Evolutionary conservation across 176 grass and related monocot species (phyloP), one percentile per base, ranked within the genome.

Genomic region (Carex parvula): DNA sequence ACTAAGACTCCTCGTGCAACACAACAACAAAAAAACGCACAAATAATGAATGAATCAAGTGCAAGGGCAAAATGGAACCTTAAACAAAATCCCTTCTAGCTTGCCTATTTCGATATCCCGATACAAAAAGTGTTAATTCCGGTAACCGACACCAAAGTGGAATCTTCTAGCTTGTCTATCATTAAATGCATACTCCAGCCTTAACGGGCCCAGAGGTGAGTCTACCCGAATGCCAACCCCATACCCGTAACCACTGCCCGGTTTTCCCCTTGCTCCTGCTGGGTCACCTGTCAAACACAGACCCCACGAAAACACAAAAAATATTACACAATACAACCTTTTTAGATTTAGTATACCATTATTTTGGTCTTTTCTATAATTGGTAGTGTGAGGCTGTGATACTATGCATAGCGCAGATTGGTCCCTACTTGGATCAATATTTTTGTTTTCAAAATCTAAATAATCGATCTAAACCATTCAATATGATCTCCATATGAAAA

Each of bases 131-230:
- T 35, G 16, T 55, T 85, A 99, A 85, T 95, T 95, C 71, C 93
- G 89, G 85, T 95, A 90, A 13, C 97, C 97, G 71, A 94, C 91
- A 80, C 91, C 97, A 82, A 99, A 99, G 42, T 99, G 97, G 48
- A 95, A 99, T 39, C 97, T 59, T 52, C 85, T 89, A 15, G 90
- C 91, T 78, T 82, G 83, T 83, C 64, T 92, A 88, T 92, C 93
- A 60, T 99, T 99, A 56, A 99, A 94, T 55, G 97, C 93, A 22
- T 96, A 99, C 55, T 95, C 93, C 5, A 99, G 81, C 42, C 97
- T 87, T 54, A 95, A 67, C 48, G 93, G 93, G 24, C 97, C 97
- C 20, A 99, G 57, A 6, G 97, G 93, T 15, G 93, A 99, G 59
- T 95, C 93, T 69, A 95, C 93, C 41, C 93, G 87, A 68, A 99